Conservation (phyloP, 495 filamentous ascomycete genomes). For the Pseudomonodictys pantanalensis region DNA sequence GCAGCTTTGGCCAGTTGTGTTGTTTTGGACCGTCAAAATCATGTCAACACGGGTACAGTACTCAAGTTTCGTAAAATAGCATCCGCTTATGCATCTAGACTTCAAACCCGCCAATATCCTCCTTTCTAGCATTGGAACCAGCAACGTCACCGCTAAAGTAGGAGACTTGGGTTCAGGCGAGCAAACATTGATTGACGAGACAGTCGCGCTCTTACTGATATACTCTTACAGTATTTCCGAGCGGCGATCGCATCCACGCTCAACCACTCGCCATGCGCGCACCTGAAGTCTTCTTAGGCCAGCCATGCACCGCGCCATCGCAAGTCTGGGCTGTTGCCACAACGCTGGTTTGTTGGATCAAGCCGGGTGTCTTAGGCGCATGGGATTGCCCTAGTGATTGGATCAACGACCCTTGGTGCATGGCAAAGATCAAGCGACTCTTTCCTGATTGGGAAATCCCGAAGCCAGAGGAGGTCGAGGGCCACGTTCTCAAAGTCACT, state of each 20-base stretch:
- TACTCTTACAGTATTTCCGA: not conserved
- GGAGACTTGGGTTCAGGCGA: slow-evolving; percentile 13
- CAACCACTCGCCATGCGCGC: slow-evolving; percentile 17
- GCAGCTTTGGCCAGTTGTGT: not conserved
- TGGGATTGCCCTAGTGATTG: not conserved
- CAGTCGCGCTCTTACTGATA: not conserved
- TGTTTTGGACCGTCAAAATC: not conserved
- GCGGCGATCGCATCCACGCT: not conserved
- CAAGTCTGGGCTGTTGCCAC: slow-evolving; percentile 9
- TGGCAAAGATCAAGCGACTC: slow-evolving; percentile 16
- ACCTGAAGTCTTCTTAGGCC: slow-evolving; percentile 13
- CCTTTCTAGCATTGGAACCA: slow-evolving; percentile 1
- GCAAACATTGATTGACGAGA: not conserved
- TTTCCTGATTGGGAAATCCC: slow-evolving; percentile 7
- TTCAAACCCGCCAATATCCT: slow-evolving; percentile 15
- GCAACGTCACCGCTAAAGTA: not conserved
- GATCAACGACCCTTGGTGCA: slow-evolving; percentile 4
- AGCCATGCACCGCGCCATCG: not conserved
- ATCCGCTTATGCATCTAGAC: slow-evolving; percentile 6
- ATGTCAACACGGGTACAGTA: slow-evolving; percentile 10
- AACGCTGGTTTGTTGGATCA: slow-evolving; percentile 13
- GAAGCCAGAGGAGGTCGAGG: slow-evolving; percentile 7
- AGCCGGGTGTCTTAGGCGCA: slow-evolving; percentile 10
- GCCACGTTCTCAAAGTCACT: not conserved
- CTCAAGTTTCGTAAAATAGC: slow-evolving; percentile 4